Evolutionary conservation across 768 basidiomycete species (phyloP).

Genomic region (Chiua virens): DNA sequence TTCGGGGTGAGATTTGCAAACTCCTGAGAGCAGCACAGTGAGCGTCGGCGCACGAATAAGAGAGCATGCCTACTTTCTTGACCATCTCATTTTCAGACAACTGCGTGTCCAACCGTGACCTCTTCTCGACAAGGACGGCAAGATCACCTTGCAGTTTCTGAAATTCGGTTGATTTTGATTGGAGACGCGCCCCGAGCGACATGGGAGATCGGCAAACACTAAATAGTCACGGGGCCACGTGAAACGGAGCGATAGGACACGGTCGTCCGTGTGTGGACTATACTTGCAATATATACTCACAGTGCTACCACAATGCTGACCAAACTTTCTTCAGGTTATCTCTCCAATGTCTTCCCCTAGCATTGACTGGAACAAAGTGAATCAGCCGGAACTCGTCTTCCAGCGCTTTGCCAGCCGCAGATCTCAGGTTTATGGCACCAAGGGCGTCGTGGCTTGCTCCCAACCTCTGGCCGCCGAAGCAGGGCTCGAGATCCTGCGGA

Average conservation of each 20-base stretch:
- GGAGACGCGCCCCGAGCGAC: conserved; percentile 61
- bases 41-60: background rate
- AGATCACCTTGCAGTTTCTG: conserved; percentile 81
- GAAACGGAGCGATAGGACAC: conserved; percentile 1
- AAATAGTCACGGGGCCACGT: conserved; percentile 13
- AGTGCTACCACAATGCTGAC: background rate
- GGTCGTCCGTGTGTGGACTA: conserved; percentile 7
- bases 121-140: conserved; percentile 68
- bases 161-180: conserved; percentile 70
- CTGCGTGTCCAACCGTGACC: conserved; percentile 88
- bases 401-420: conserved; percentile 79
- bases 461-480: conserved; percentile 92
- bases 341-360: conserved; percentile 28
- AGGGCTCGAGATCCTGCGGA: conserved; percentile 86
- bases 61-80: conserved; percentile 60
- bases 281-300: background rate
- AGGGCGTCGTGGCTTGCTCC: conserved; percentile 84
- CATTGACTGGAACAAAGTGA: conserved; percentile 61
- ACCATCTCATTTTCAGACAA: conserved; percentile 90
- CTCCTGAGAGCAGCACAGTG: conserved; percentile 54
- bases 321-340: background rate
- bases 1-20: conserved; percentile 70
- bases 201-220: conserved; percentile 31
- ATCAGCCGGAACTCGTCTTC: conserved; percentile 63
- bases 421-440: conserved; percentile 83